Percentiles rank a stretch among this genome's conserved stretches.
Conservation (phyloP, 345 rosid genomes). For the Moringa oleifera region DNA sequence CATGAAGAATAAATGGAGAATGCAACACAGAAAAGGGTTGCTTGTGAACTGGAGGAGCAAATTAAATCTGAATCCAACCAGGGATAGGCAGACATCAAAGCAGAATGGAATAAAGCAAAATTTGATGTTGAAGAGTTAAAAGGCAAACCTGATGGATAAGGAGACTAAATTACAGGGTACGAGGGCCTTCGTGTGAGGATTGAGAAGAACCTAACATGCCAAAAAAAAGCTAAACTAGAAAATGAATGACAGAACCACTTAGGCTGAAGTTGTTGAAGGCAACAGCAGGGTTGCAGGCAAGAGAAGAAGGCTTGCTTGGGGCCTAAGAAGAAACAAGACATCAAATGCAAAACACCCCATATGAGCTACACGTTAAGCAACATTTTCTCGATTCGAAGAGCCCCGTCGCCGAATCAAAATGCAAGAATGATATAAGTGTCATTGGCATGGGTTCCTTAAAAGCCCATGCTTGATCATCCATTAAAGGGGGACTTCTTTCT, state of each 20-base stretch:
- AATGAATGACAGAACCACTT: conserved; percentile 46
- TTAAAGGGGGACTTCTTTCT: too few species aligned
- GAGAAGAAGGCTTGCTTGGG: too few species aligned
- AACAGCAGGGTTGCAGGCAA: too few species aligned
- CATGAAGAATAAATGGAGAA: conserved; percentile 36
- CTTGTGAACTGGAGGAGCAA: conserved; percentile 44
- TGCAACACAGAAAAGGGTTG: conserved; percentile 36
- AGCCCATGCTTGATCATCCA: too few species aligned
- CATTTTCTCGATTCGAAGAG: too few species aligned
- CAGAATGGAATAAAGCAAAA: conserved; percentile 54
- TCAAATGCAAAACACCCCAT: too few species aligned
- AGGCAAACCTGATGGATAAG: conserved; percentile 78
- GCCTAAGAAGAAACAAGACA: too few species aligned
- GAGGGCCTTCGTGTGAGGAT: conserved; percentile 46
- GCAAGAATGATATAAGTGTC: too few species aligned
- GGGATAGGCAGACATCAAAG: conserved; percentile 57
- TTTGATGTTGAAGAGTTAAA: conserved; percentile 58
- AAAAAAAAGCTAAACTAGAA: conserved; percentile 30
- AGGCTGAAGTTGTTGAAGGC: conserved; percentile 36
- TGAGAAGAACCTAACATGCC: conserved; percentile 26
- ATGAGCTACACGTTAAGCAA: too few species aligned
- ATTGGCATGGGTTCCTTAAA: too few species aligned
- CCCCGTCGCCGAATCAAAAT: too few species aligned
- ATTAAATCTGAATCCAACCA: conserved; percentile 30
- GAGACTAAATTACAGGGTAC: conserved; percentile 69